Percentiles rank a stretch among this genome's conserved stretches.
Conservation (phyloP, 2,329 filamentous ascomycete genomes). For the Pseudocercospora fuligena region DNA sequence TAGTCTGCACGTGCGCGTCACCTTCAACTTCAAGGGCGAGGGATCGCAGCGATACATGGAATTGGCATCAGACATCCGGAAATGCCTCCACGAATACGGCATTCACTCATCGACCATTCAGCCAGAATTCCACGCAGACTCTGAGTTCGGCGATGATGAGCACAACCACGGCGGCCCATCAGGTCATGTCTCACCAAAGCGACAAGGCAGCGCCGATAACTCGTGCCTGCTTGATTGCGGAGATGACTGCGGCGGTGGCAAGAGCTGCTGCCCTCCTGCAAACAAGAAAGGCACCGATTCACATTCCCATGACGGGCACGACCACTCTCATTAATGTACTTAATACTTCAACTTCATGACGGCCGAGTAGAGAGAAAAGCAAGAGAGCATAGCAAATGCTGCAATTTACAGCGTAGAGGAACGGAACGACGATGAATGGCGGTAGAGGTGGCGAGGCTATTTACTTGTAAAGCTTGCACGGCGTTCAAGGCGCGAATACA, state of each 20-base stretch:
- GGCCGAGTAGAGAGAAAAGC: neutral
- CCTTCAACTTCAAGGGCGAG: slow-evolving; percentile 84
- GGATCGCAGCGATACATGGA: slow-evolving; percentile 82
- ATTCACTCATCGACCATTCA: slow-evolving; percentile 98
- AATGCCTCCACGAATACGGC: slow-evolving; percentile 91
- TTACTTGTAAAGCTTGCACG: neutral
- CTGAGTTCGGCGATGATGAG: slow-evolving; percentile 45
- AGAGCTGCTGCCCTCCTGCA: slow-evolving; percentile 47
- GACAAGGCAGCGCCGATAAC: slow-evolving; percentile 39
- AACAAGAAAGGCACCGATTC: slow-evolving; percentile 22
- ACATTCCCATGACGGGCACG: slow-evolving; percentile 23
- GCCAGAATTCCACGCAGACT: slow-evolving; percentile 69
- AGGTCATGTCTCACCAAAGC: slow-evolving; percentile 35
- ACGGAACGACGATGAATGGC: neutral
- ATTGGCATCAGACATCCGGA: slow-evolving; percentile 78
- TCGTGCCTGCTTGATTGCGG: slow-evolving; percentile 51
- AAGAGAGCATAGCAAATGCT: neutral
- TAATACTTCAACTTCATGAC: neutral
- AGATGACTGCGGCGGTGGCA: slow-evolving; percentile 49
- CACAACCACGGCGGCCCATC: slow-evolving; percentile 36
- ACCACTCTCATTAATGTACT: slow-evolving; percentile 24
- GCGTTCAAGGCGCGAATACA: neutral
- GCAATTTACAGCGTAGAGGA: neutral
- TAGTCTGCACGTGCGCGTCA: slow-evolving; percentile 89
- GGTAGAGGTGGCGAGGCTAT: neutral